Conservation (phyloP, 2,329 filamentous ascomycete genomes). For the Alternaria solani region DNA sequence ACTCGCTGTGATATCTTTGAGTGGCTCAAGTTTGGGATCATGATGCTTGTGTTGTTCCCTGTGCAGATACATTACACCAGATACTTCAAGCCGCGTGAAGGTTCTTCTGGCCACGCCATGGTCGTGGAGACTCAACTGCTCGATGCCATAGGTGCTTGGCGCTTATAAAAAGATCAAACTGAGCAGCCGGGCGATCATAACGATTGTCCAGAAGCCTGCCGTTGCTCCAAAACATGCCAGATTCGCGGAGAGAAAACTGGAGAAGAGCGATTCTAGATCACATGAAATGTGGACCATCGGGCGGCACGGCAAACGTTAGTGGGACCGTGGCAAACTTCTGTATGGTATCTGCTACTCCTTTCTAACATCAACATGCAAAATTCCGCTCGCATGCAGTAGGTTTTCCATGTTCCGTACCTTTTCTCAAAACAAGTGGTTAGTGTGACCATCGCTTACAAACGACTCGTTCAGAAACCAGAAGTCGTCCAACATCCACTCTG, state of each 20-base stretch:
- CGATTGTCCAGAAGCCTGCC: conserved; percentile 1
- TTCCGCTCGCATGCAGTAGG: too few species aligned
- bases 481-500: conserved; percentile 31
- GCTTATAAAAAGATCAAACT: neutral
- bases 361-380: neutral
- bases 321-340: neutral
- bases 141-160: conserved; percentile 1
- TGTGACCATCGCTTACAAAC: neutral
- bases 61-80: conserved; percentile 41
- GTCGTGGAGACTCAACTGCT: neutral
- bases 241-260: conserved; percentile 4
- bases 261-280: neutral
- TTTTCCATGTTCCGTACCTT: neutral
- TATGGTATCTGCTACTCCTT: neutral
- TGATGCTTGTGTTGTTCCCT: conserved; percentile 29
- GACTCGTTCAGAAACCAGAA: conserved; percentile 28
- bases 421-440: neutral
- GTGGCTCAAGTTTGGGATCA: conserved; percentile 28
- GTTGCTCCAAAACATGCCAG: neutral
- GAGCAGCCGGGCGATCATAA: conserved; percentile 4
- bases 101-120: neutral
- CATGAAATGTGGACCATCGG: neutral
- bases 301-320: neutral
- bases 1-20: neutral
- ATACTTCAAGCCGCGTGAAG: neutral